phyloP scores from a whole-genome alignment of 2,329 filamentous ascomycete species.

The Fonsecaea multimorphosa region DNA sequence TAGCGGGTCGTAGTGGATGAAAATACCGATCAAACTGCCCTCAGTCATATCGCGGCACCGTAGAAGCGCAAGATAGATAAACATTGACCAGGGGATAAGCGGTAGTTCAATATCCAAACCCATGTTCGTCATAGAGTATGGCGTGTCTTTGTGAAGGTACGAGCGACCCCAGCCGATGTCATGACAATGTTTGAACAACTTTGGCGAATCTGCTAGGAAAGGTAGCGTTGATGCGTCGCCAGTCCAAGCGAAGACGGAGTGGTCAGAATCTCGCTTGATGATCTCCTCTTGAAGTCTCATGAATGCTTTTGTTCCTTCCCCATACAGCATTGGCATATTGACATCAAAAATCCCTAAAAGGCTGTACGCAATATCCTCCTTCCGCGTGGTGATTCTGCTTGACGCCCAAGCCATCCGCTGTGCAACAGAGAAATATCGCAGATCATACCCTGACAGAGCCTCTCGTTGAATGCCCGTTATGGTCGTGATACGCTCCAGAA shows the following conservation, averaged over 20 bases:
- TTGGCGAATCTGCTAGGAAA: neutral
- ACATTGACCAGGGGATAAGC: conserved; percentile 10
- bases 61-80: conserved; percentile 6
- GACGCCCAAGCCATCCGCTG: conserved; percentile 52
- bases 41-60: neutral
- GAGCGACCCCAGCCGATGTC: neutral
- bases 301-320: conserved; percentile 43
- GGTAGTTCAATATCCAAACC: conserved; percentile 6
- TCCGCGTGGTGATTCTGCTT: conserved; percentile 43
- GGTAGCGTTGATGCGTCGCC: no score
- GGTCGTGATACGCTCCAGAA: conserved; percentile 5
- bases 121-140: conserved; percentile 9
- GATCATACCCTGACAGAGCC: no score
- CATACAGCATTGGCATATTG: conserved; percentile 54
- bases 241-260: conserved; percentile 4
- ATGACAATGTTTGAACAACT: neutral
- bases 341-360: conserved; percentile 54
- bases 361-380: conserved; percentile 54
- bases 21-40: no score
- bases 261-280: conserved; percentile 23
- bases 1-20: no score
- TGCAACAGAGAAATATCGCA: conserved; percentile 37
- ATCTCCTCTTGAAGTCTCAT: conserved; percentile 34
- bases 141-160: neutral
- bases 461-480: conserved; percentile 19